phyloP scores from a whole-genome alignment of 2,329 filamentous ascomycete species.

The Fusarium setosum region DNA sequence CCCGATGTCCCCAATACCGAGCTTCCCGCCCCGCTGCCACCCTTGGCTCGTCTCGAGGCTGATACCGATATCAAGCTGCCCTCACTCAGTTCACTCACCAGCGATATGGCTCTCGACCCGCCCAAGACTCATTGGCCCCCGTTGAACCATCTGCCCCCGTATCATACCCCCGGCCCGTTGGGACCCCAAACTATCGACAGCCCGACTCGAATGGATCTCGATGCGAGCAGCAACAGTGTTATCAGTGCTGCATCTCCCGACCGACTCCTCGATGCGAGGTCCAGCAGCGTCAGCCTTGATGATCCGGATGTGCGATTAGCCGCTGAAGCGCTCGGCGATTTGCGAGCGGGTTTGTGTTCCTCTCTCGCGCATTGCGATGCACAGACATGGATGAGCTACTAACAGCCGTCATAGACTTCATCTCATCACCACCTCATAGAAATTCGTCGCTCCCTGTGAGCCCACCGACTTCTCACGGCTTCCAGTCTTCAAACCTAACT shows the following conservation, averaged over 20 bases:
- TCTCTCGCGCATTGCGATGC: constrained; percentile 2
- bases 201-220: constrained; percentile 61
- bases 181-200: constrained; percentile 54
- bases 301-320: constrained; percentile 77
- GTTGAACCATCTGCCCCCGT: constrained; percentile 61
- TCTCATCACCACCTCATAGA: constrained; percentile 69
- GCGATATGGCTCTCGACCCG: constrained; percentile 42
- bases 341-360: constrained; percentile 71
- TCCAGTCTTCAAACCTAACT: constrained; percentile 35
- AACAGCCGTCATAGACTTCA: constrained; percentile 64
- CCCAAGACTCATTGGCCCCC: constrained; percentile 56
- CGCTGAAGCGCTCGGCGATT: constrained; percentile 79
- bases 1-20: constrained; percentile 44
- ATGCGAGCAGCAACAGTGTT: constrained; percentile 55
- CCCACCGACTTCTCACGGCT: constrained; percentile 49
- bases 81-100: constrained; percentile 50
- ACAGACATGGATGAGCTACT: constrained; percentile 23
- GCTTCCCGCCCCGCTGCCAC: constrained; percentile 37
- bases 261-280: constrained; percentile 55
- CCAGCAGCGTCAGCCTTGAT: constrained; percentile 68
- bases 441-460: constrained; percentile 55
- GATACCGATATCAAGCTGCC: constrained; percentile 48
- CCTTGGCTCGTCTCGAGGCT: constrained; percentile 36
- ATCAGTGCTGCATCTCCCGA: constrained; percentile 59
- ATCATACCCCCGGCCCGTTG: constrained; percentile 43